phyloP scores from a whole-genome alignment of 208 protist genomes.

The Wallacemonas collosoma region DNA sequence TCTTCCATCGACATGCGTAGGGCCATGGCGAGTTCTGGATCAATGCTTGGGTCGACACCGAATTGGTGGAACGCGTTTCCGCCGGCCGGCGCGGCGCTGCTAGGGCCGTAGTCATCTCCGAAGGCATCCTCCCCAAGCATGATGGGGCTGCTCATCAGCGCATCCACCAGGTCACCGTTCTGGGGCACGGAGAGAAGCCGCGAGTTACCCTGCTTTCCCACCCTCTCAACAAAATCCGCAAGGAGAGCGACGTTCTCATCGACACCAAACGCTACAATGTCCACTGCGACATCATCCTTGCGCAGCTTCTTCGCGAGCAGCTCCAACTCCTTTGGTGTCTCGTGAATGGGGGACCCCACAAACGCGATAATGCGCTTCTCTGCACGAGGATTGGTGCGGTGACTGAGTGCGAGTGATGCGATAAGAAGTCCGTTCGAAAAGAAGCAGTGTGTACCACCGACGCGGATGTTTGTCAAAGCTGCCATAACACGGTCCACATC shows the following conservation, averaged over 20 bases:
- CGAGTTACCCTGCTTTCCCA: slow-evolving; percentile 87
- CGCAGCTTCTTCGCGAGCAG: slow-evolving; percentile 95
- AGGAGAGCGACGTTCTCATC: slow-evolving; percentile 92
- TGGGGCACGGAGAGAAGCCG: slow-evolving; percentile 83
- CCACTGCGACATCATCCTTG: slow-evolving; percentile 97
- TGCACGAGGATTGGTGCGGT: slow-evolving; percentile 93
- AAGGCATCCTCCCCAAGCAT: slow-evolving; percentile 61
- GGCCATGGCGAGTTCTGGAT: slow-evolving; percentile 96
- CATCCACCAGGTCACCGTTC: slow-evolving; percentile 89
- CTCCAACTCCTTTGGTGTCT: slow-evolving; percentile 88
- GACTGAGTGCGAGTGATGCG: slow-evolving; percentile 96
- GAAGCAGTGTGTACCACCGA: slow-evolving; percentile 87
- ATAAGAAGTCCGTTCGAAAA: slow-evolving; percentile 92
- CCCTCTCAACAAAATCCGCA: slow-evolving; percentile 88
- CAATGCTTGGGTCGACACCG: slow-evolving; percentile 89
- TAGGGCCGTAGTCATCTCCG: slow-evolving; percentile 12
- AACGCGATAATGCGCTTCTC: slow-evolving; percentile 99
- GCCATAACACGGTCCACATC: slow-evolving; percentile 95
- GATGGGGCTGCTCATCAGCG: slow-evolving; percentile 92
- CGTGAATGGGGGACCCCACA: slow-evolving; percentile 94
- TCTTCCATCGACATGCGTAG: slow-evolving; percentile 95
- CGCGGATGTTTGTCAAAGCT: slow-evolving; percentile 84
- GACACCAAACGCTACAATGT: slow-evolving; percentile 96
- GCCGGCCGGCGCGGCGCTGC: slow-evolving; percentile 24
- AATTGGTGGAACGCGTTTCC: slow-evolving; percentile 51